phyloP scores from a whole-genome alignment of 2,329 filamentous ascomycete genomes.

The Periglandula ipomoeae region DNA sequence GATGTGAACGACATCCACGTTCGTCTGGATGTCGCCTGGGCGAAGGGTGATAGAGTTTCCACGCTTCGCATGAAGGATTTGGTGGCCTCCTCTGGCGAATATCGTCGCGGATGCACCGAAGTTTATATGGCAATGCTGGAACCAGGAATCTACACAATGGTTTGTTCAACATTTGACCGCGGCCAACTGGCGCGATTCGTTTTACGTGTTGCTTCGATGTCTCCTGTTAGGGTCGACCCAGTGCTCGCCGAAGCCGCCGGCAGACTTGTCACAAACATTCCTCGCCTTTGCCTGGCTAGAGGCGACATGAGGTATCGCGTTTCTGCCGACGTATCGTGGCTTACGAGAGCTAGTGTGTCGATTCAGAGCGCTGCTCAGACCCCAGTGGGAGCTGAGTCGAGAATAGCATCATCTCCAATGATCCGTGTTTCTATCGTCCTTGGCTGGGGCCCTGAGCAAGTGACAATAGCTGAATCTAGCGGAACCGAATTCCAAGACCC shows the following conservation, averaged over 20 bases:
- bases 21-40: slow-evolving; percentile 79
- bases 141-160: slow-evolving; percentile 72
- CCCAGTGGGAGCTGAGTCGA: slow-evolving; percentile 13
- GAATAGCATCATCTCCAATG: slow-evolving; percentile 36
- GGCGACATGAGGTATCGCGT: slow-evolving; percentile 31
- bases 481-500: slow-evolving; percentile 68
- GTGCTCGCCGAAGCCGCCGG: slow-evolving; percentile 70
- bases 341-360: slow-evolving; percentile 46
- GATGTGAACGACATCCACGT: slow-evolving; percentile 59
- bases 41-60: slow-evolving; percentile 60
- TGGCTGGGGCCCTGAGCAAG: slow-evolving; percentile 60
- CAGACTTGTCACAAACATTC: slow-evolving; percentile 52
- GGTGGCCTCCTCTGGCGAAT: slow-evolving; percentile 76
- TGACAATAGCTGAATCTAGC: slow-evolving; percentile 55
- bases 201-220: slow-evolving; percentile 61
- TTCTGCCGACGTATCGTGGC: slow-evolving; percentile 28
- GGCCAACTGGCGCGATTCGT: slow-evolving; percentile 67
- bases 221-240: slow-evolving; percentile 44
- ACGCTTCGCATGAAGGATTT: slow-evolving; percentile 67
- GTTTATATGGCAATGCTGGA: slow-evolving; percentile 53
- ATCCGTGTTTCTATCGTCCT: slow-evolving; percentile 66
- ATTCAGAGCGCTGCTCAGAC: slow-evolving; percentile 21
- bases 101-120: slow-evolving; percentile 69
- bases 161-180: slow-evolving; percentile 83
- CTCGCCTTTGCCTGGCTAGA: slow-evolving; percentile 42